Evolutionary conservation across 495 filamentous ascomycete genomes (phyloP), one percentile per base, ranked within the genome.

Genomic region (Trichocladium uniseriatum): DNA sequence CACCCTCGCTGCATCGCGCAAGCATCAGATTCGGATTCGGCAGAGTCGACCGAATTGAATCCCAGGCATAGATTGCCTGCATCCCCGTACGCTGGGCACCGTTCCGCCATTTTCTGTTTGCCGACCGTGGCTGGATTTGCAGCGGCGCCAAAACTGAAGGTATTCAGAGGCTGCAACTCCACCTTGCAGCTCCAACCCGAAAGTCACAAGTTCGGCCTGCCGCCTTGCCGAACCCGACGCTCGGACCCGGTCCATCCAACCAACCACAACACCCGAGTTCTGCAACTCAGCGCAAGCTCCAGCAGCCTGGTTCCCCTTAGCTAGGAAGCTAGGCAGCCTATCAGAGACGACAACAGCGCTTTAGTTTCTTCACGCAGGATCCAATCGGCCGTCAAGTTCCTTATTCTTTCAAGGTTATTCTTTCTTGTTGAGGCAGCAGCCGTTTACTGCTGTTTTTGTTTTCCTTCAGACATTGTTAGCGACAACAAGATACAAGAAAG

Each of bases 121-220:
- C 49, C 38, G 48, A 37, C 50, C 20, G 44, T 28, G 32, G 32
- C 45, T 40, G 52, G 36, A 43, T 45, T 59, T 45, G 53, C 54
- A 55, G 53, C 59, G n/a, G 40, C 27, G 28, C 20, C 38, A 10
- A 15, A 43, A 43, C 43, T 69, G 71, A 74, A 65, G 71, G 60
- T 67, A 74, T 74, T 74, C 71, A 51, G 58, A 67, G 49, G 36
- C 38, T 31, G 38, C 38, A 49, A 27, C 53, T 51, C 53, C 53
- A 49, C 50, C 38, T 47, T 38, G 19, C 49, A 45, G 14, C 20
- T 20, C 29, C 28, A 38, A 24, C 39, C 35, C 45, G 5, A 31
- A 54, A 50, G 45, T 49, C 41, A 32, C 28, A 43, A 43, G 15
- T 27, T 28, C 16, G 36, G 43, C n/a, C 5, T 3, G 19, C 19